These are phyloP conservation scores for Suhomyces chickasaworum DNA, from an alignment of 1,139 yeast species.

Conservation along the genomic window DNA sequence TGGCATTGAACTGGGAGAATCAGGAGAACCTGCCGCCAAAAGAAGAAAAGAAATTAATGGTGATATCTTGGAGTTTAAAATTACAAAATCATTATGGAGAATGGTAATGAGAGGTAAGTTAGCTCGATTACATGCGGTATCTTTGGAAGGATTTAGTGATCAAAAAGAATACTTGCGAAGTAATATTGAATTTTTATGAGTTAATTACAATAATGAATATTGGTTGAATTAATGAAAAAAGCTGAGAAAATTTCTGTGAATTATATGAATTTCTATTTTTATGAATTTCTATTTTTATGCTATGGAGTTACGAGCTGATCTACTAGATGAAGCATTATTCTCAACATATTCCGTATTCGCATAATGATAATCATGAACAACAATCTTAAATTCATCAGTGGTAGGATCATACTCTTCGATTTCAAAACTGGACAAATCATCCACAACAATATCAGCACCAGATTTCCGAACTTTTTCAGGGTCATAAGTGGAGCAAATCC, in stretches of 20 bases:
- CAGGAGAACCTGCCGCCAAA: conserved; percentile 12
- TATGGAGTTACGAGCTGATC: conserved; percentile 11
- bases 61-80: conserved; percentile 37
- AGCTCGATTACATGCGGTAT: conserved; percentile 33
- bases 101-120: conserved; percentile 28
- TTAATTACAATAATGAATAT: too few relatives aligned
- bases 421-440: conserved; percentile 58
- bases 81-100: conserved; percentile 40
- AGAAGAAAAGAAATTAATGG: conserved; percentile 27
- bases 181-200: conserved; percentile 25
- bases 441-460: conserved; percentile 81
- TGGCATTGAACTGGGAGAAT: conserved; percentile 9
- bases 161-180: conserved; percentile 22
- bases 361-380: conserved; percentile 45
- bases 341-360: conserved; percentile 42
- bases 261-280: too few relatives aligned
- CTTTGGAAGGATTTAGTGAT: conserved; percentile 36
- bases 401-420: conserved; percentile 45
- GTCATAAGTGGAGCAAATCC: conserved; percentile 78
- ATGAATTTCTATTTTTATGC: conserved; percentile 10
- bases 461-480: conserved; percentile 66
- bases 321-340: conserved; percentile 7
- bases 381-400: conserved; percentile 50
- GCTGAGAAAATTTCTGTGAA: too few relatives aligned
- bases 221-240: too few relatives aligned